Evolutionary conservation across 768 basidiomycete species (phyloP).

Genomic region (Mycena rebaudengoi): DNA sequence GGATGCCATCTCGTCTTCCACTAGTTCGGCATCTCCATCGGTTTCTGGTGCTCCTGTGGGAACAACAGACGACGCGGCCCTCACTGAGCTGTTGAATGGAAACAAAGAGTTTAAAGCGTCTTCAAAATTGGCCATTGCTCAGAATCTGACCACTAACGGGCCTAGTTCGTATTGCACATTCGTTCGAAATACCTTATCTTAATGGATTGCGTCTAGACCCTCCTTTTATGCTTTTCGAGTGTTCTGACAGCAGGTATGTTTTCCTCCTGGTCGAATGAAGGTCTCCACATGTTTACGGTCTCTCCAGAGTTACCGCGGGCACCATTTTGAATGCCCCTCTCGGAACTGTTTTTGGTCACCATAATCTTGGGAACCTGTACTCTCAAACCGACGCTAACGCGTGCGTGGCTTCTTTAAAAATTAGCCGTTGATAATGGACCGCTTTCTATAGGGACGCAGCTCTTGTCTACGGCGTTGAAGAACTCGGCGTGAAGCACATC

Average conservation of each 20-base stretch:
- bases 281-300: neutral
- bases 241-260: constrained; percentile 43
- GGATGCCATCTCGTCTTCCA: too few relatives aligned
- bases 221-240: constrained; percentile 49
- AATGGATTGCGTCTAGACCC: constrained; percentile 35
- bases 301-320: neutral
- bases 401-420: neutral
- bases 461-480: neutral
- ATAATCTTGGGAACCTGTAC: neutral
- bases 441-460: neutral
- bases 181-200: neutral
- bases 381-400: neutral
- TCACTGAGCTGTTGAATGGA: neutral
- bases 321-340: neutral
- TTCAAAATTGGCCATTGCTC: neutral
- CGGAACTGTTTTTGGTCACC: neutral
- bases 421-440: neutral
- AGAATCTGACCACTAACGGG: neutral
- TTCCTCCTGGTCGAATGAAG: neutral
- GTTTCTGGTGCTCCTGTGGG: neutral
- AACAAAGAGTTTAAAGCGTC: neutral
- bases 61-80: neutral
- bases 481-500: neutral
- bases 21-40: neutral
- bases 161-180: neutral